A percentile compares a stretch with the other conserved stretches of the same genome.
Conservation (phyloP, 2,329 filamentous ascomycete species). For the Didymella pinodella region DNA sequence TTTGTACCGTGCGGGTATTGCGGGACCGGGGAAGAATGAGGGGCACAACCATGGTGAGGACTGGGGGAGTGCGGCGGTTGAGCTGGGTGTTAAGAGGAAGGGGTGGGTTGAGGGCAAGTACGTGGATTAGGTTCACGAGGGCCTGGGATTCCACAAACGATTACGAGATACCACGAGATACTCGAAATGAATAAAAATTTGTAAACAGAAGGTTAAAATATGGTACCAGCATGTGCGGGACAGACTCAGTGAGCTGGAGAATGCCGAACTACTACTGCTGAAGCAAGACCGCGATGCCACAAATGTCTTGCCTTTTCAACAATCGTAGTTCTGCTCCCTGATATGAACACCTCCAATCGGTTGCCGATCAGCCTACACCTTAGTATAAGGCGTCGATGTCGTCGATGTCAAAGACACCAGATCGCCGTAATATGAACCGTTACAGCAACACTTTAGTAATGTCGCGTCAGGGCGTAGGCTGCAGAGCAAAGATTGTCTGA, state of each 20-base stretch:
- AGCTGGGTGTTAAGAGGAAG: slow-evolving; percentile 87
- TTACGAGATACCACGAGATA: neutral
- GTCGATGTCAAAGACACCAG: neutral
- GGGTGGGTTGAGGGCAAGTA: slow-evolving; percentile 79
- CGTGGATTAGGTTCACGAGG: slow-evolving; percentile 49
- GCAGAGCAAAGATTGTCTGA: neutral
- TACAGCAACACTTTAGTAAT: neutral
- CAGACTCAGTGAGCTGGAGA: neutral
- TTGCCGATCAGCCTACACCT: too few relatives aligned
- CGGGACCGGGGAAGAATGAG: slow-evolving; percentile 51
- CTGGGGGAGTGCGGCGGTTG: slow-evolving; percentile 93
- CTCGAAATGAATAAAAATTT: neutral
- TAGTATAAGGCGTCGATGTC: neutral
- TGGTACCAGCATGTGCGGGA: neutral
- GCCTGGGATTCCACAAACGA: neutral
- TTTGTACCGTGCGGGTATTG: slow-evolving; percentile 79
- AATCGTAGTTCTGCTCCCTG: neutral
- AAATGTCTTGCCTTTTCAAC: neutral
- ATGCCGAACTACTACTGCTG: neutral
- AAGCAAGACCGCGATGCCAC: neutral
- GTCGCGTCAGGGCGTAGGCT: neutral
- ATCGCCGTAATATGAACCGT: neutral
- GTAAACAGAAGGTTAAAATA: too few relatives aligned
- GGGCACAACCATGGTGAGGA: slow-evolving; percentile 95
- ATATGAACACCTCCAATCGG: neutral